Base-by-base conservation (phyloP, 2,329 filamentous ascomycete species). In the Aureobasidium melanogenum region DNA sequence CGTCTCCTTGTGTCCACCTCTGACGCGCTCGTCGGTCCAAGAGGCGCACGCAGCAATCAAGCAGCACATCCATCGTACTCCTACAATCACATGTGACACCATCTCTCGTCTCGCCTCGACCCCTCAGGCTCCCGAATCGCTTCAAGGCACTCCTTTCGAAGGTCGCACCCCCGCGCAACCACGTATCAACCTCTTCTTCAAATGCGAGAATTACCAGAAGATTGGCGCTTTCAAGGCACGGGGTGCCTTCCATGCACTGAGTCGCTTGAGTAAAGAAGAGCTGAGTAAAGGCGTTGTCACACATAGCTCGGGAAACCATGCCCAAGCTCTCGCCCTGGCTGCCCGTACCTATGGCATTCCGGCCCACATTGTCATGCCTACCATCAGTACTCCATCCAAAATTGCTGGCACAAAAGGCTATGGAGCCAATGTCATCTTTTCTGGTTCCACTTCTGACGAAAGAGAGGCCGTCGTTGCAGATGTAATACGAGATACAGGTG, bases 191-290 rank as follows among this genome's bases (percentile, higher is more conserved):
- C 80, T 97, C 57, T 94, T 89, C 79, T 96, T 97, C 83, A 97
- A 97, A 78, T 95, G 91, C 74, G 93, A 97, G 79, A 97, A 97
- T 74, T 79, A 90, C 62, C 94, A 97, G 78, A 85, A 86, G 60
- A 85, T 95, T 60, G 94, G 93, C 56, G 93, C 93, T 0, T 97
- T 97, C 79, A 97, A 97, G 77, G 88, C 86, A 17, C 80, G 93
- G 7, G 94, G 93, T 5, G 93, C 92, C 0, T 97, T 96, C 68
- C 90, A 97, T 74, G 91, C 92, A 0, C 71, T 96, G 39, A 81
- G 85, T 68, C 76, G 88, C 61, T 75, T 96, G 69, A 84, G 87
- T 70, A 79, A 86, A 39, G 83, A 84, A 65, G 82, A 83, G 65
- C 81, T 79, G 9, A 77, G 76, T 69, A 84, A 79, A 70, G 92